These are phyloP conservation scores for Calonectria multiphialidica DNA, from an alignment of 2,329 filamentous ascomycete genomes.

Conservation along the genomic window DNA sequence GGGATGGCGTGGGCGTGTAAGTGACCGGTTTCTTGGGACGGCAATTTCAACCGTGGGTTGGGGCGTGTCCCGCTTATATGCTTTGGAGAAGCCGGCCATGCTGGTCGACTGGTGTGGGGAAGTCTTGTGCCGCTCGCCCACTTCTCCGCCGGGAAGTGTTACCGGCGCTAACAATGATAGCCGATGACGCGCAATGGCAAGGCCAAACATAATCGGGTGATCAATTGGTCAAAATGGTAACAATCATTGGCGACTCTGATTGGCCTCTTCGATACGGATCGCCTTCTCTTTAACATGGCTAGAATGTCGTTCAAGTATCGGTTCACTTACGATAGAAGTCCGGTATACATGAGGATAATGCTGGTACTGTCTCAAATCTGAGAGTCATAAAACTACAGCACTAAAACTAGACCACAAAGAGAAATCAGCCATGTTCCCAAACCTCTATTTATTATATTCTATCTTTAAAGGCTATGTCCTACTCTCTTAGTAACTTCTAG, in stretches of 20 bases:
- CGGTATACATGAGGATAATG: too few relatives aligned
- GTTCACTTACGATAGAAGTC: too few relatives aligned
- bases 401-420: neutral
- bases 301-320: neutral
- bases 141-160: slow-evolving; percentile 19
- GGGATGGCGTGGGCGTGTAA: neutral
- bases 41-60: neutral
- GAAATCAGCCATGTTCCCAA: neutral
- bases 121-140: slow-evolving; percentile 6
- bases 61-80: slow-evolving; percentile 25
- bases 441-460: neutral
- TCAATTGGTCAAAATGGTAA: neutral
- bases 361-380: too few relatives aligned
- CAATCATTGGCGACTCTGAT: neutral
- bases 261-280: neutral
- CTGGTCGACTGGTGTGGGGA: neutral
- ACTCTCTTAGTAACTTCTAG: slow-evolving; percentile 71
- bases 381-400: neutral
- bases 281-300: neutral
- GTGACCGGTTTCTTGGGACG: slow-evolving; percentile 20
- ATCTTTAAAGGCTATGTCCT: neutral
- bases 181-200: neutral
- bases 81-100: slow-evolving; percentile 21
- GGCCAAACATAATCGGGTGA: neutral
- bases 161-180: slow-evolving; percentile 13